Percentiles rank a stretch among this genome's conserved stretches.
These are phyloP conservation scores for Vitis labrusca DNA, from an alignment of 164 flowering plant species.

Conservation along the genomic window DNA sequence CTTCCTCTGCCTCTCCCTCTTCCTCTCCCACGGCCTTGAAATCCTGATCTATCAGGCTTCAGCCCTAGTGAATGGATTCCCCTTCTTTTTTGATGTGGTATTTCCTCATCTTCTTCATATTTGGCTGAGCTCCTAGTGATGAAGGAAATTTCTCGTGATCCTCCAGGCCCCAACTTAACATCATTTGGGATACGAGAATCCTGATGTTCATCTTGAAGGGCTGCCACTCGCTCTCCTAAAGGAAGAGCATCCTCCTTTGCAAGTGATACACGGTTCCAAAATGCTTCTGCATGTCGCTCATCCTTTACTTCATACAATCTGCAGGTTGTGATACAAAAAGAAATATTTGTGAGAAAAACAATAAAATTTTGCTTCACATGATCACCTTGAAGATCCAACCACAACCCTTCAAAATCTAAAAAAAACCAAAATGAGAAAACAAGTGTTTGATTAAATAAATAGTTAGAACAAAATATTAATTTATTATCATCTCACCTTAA, in stretches of 20 bases:
- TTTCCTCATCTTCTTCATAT: conserved; percentile 50
- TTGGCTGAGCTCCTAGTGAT: conserved; percentile 53
- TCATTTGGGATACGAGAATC: conserved; percentile 20
- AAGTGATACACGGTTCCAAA: conserved; percentile 52
- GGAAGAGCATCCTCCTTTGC: conserved; percentile 81
- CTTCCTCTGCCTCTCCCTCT: conserved; percentile 38
- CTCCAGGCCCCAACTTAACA: conserved; percentile 80
- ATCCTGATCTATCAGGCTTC: conserved; percentile 47
- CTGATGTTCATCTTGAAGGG: conserved; percentile 33
- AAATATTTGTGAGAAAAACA: background rate
- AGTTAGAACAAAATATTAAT: no score
- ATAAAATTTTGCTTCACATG: background rate
- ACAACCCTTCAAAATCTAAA: background rate
- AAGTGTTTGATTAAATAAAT: no score
- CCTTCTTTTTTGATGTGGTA: conserved; percentile 50
- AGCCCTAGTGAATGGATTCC: conserved; percentile 78
- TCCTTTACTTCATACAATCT: conserved; percentile 92
- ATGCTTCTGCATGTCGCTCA: conserved; percentile 89
- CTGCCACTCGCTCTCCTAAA: conserved; percentile 77
- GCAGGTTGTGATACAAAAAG: conserved; percentile 9
- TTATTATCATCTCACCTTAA: no score
- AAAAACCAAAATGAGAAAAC: background rate
- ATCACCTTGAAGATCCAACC: no score
- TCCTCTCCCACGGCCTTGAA: conserved; percentile 41
- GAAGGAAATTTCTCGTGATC: conserved; percentile 89